These are phyloP conservation scores for Jimgerdemannia lactiflua DNA, from an alignment of 192 early-diverging fungal species.

Conservation along the genomic window DNA sequence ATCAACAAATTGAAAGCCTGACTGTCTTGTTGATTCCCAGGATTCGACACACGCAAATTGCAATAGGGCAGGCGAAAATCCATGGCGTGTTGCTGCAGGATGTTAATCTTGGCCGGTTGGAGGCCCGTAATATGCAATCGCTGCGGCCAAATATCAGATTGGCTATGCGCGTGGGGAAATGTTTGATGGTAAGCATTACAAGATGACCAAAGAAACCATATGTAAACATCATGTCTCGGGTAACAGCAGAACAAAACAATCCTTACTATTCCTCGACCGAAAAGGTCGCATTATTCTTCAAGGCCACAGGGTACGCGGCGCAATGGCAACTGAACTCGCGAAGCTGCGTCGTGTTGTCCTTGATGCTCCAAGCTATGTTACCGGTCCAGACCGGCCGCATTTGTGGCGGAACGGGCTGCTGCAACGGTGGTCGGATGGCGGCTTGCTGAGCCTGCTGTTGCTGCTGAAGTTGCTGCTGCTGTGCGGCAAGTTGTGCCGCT, in stretches of 20 bases:
- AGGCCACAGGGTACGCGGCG: constrained; percentile 29
- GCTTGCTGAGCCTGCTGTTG: neutral
- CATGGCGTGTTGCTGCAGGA: constrained; percentile 22
- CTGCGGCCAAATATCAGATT: constrained; percentile 33
- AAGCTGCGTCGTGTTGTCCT: constrained; percentile 16
- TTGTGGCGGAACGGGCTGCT: constrained; percentile 5
- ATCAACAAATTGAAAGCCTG: constrained; percentile 21
- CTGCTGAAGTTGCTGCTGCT: constrained; percentile 19
- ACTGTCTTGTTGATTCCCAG: constrained; percentile 20
- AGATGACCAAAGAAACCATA: neutral
- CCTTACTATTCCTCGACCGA: constrained; percentile 35
- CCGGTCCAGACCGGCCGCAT: constrained; percentile 30
- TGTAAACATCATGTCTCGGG: neutral
- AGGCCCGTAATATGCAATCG: constrained; percentile 29
- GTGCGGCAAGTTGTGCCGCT: constrained; percentile 5
- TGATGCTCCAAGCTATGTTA: constrained; percentile 37
- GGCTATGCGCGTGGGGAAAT: constrained; percentile 6
- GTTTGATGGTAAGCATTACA: neutral
- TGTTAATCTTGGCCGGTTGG: constrained; percentile 20
- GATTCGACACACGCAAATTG: constrained; percentile 20
- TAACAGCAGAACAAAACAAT: neutral
- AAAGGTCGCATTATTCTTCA: constrained; percentile 14
- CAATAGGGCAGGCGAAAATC: constrained; percentile 34
- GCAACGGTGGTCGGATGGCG: neutral
- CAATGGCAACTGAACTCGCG: constrained; percentile 36